Evolutionary conservation across 495 filamentous ascomycete genomes (phyloP).

Genomic region (Talaromyces proteolyticus): DNA sequence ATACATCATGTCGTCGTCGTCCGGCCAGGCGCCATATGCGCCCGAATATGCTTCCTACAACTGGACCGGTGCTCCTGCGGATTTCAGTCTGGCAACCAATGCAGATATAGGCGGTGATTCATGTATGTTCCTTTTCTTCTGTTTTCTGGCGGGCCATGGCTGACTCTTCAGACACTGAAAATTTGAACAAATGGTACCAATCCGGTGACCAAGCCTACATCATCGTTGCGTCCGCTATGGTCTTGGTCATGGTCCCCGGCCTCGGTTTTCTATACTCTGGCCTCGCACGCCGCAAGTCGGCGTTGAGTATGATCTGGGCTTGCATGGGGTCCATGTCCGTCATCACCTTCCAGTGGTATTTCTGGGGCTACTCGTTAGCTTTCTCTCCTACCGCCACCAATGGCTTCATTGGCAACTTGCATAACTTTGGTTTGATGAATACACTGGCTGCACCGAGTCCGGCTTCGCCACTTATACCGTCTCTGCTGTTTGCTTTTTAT

Average conservation of each 20-base stretch:
- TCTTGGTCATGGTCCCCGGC: slow-evolving; percentile 81
- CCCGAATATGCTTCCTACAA: slow-evolving; percentile 62
- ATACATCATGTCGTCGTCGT: slow-evolving; percentile 13
- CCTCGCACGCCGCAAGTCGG: slow-evolving; percentile 57
- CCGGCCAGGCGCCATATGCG: slow-evolving; percentile 24
- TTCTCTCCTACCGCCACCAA: slow-evolving; percentile 59
- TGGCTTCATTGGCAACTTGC: slow-evolving; percentile 61
- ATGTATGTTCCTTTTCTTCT: slow-evolving; percentile 48
- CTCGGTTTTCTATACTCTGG: slow-evolving; percentile 67
- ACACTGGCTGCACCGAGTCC: slow-evolving; percentile 57
- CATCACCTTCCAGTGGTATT: slow-evolving; percentile 70
- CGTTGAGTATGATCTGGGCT: slow-evolving; percentile 65
- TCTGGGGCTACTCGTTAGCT: slow-evolving; percentile 70
- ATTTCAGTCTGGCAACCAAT: slow-evolving; percentile 68
- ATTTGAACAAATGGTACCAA: slow-evolving; percentile 83
- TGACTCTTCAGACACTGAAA: slow-evolving; percentile 50
- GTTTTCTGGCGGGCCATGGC: background rate
- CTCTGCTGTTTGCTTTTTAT: slow-evolving; percentile 61
- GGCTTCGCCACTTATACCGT: slow-evolving; percentile 56
- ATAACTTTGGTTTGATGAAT: slow-evolving; percentile 62
- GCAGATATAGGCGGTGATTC: slow-evolving; percentile 70
- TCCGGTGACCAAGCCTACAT: slow-evolving; percentile 82
- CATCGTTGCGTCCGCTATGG: slow-evolving; percentile 88
- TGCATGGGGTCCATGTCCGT: slow-evolving; percentile 61
- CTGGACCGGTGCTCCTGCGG: slow-evolving; percentile 70